These are phyloP conservation scores for Cladophialophora immunda DNA, from an alignment of 2,329 filamentous ascomycete species.

Conservation along the genomic window DNA sequence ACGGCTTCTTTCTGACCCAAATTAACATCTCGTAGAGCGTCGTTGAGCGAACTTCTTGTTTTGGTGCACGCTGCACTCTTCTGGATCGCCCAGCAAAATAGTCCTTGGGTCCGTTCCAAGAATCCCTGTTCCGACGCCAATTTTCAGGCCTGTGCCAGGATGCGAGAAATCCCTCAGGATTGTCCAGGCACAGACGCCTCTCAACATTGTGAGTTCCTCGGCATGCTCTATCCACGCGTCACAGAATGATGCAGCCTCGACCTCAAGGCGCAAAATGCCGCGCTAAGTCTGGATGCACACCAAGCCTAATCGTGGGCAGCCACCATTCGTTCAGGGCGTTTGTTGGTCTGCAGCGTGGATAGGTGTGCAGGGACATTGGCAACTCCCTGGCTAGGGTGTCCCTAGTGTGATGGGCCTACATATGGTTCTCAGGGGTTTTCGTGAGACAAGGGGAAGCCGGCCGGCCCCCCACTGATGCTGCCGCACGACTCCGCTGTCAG, in stretches of 20 bases:
- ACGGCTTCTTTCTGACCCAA: neutral
- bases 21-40: neutral
- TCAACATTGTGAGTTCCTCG: neutral
- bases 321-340: neutral
- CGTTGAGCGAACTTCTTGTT: too few relatives aligned
- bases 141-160: neutral
- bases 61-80: too few relatives aligned
- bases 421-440: too few relatives aligned
- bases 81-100: too few relatives aligned
- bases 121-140: neutral
- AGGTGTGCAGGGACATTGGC: neutral
- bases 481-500: too few relatives aligned
- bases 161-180: neutral
- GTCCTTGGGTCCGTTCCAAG: too few relatives aligned
- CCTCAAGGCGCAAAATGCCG: conserved; percentile 1
- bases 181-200: neutral
- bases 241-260: neutral
- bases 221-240: neutral
- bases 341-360: neutral
- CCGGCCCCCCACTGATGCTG: too few relatives aligned
- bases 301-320: neutral
- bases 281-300: neutral
- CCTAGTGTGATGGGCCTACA: neutral
- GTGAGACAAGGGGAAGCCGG: too few relatives aligned
- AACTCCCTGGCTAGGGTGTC: neutral